Evolutionary conservation across 768 basidiomycete species (phyloP).

Genomic region (Piloderma croceum): DNA sequence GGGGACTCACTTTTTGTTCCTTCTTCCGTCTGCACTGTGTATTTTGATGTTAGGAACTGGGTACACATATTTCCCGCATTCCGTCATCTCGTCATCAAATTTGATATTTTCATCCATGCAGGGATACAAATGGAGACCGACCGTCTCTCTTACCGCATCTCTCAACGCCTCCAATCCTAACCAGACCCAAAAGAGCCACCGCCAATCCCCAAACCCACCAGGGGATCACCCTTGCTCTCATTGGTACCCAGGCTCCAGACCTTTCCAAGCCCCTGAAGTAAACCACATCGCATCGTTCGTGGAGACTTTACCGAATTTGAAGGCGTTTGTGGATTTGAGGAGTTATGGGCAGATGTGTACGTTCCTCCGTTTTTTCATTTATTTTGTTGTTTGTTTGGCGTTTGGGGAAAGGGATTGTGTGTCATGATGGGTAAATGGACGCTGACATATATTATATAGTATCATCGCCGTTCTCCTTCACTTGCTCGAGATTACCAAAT

Average conservation of each 20-base stretch:
- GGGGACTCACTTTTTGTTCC: slow-evolving; percentile 1
- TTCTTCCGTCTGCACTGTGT: background rate
- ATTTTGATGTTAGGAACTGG: slow-evolving; percentile 49
- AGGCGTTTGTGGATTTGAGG: slow-evolving; percentile 68
- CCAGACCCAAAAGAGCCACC: slow-evolving; percentile 7
- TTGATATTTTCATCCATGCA: slow-evolving; percentile 2
- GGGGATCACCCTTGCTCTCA: slow-evolving; percentile 64
- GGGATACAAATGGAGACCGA: slow-evolving; percentile 69
- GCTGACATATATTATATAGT: slow-evolving; percentile 34
- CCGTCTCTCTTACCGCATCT: slow-evolving; percentile 19
- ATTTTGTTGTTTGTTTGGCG: too few relatives aligned
- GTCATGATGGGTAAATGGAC: too few relatives aligned
- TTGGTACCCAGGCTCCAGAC: slow-evolving; percentile 67
- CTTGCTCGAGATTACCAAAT: slow-evolving; percentile 54
- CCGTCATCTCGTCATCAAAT: background rate
- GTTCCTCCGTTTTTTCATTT: slow-evolving; percentile 21
- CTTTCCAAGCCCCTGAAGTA: slow-evolving; percentile 75
- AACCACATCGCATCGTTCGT: slow-evolving; percentile 71
- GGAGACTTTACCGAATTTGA: slow-evolving; percentile 43
- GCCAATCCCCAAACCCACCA: slow-evolving; percentile 15
- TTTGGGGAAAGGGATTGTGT: too few relatives aligned
- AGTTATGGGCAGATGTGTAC: slow-evolving; percentile 80
- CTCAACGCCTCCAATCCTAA: slow-evolving; percentile 7
- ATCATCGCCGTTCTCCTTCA: slow-evolving; percentile 73
- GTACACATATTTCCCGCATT: slow-evolving; percentile 23